A percentile compares a stretch with the other conserved stretches of the same genome.
Evolutionary conservation across 495 filamentous ascomycete genomes (phyloP).

Genomic region (Daldinia concentrica): DNA sequence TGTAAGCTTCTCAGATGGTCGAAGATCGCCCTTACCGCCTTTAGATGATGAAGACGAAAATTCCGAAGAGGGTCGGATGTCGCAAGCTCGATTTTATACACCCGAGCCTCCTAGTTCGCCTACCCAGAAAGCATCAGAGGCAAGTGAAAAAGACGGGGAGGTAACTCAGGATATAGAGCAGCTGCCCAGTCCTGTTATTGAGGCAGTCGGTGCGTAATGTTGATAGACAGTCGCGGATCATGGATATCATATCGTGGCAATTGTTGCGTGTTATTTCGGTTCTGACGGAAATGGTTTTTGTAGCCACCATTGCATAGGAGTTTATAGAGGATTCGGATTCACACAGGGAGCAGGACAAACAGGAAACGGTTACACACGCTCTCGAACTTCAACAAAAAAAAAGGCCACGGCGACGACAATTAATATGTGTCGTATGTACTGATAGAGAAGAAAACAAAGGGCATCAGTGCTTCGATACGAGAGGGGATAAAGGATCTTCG

Average conservation of each 20-base stretch:
- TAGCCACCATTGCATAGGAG: conserved; percentile 31
- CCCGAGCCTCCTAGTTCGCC: conserved; percentile 54
- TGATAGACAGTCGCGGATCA: conserved; percentile 1
- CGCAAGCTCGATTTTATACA: conserved; percentile 55
- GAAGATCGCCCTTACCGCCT: conserved; percentile 61
- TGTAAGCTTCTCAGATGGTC: conserved; percentile 64
- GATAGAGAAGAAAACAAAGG: conserved; percentile 25
- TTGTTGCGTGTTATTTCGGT: conserved; percentile 13
- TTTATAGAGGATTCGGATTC: conserved; percentile 28
- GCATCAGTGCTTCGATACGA: conserved; percentile 7
- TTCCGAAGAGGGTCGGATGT: conserved; percentile 16
- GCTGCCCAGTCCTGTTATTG: conserved; percentile 51
- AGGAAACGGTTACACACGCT: conserved; percentile 8
- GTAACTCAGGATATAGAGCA: conserved; percentile 43
- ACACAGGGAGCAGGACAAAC: conserved; percentile 13
- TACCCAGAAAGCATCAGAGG: conserved; percentile 33
- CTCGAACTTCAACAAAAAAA: conserved; percentile 12
- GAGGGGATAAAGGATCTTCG: conserved; percentile 5
- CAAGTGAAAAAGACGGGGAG: conserved; percentile 35
- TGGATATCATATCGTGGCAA: conserved; percentile 18
- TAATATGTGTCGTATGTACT: conserved; percentile 27
- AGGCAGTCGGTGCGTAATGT: conserved; percentile 51
- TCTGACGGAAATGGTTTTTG: conserved; percentile 16
- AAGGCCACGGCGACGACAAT: conserved; percentile 30
- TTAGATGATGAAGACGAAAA: conserved; percentile 55